Evolutionary conservation across 805 yeast species (phyloP), one percentile per base, ranked within the genome.

Genomic region (Debaryomyces hansenii): DNA sequence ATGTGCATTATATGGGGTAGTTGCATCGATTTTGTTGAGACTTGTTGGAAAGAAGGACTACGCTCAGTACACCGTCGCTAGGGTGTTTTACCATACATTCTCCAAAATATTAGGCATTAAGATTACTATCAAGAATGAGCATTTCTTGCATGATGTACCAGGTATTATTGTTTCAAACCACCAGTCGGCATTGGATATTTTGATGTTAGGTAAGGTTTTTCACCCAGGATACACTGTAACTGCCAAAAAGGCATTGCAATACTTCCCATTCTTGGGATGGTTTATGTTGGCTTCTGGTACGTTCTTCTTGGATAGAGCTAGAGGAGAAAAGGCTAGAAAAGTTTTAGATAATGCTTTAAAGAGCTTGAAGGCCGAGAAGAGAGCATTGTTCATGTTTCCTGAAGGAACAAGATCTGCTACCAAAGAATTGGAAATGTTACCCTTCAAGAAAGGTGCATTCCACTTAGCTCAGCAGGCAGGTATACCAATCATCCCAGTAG

Each of bases 401-500:
- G 99, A 94, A 68, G 99, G 99, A 21, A 94, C 99, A 2, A 81
- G 99, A 67, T 90, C 97, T 0, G 87, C 85, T 53, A 69, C 86
- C 9, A 67, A 79, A 20, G 76, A 75, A 31, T 84, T 95, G 42
- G 82, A 76, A 3, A 69, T 94, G 63, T 75, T 90, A 41, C 96
- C 96, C 0, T 90, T 94, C 72, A 94, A 94, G 68, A 94, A 94
- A 64, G 99, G 99, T 45, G 97, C 98, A 0, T 94, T 94, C 83
- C 97, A 94, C 67, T 78, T 94, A 60, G 99, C 99, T 6, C 86
- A 87, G 52, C 96, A 90, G 67, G 96, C 96, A 5, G 82, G 82
- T 36, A 83, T 92, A 32, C 98, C 98, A 15, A 75, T 94, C 42
- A 81, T 94, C 20, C 99, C 99, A 7, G 74, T 87, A 42, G 95